Conservation (phyloP, 352 stramenopile species). For the Thalassiosira livingstoniorum region DNA sequence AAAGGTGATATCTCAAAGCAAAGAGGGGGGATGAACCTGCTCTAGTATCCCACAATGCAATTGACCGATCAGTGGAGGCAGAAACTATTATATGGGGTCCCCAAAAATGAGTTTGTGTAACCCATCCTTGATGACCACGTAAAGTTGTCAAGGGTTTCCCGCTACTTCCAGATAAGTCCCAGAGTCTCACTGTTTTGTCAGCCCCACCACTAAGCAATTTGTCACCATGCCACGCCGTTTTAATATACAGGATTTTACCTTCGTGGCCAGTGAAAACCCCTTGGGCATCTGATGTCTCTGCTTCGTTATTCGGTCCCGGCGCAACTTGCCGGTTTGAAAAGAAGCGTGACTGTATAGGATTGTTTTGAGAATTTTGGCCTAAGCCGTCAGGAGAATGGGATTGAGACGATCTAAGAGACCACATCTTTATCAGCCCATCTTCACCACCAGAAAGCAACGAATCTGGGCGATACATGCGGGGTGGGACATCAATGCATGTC, state of each 20-base stretch:
- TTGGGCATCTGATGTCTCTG: constrained; percentile 69
- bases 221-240: constrained; percentile 85
- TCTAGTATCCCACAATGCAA: constrained; percentile 83
- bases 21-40: constrained; percentile 76
- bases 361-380: constrained; percentile 34
- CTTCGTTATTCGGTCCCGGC: constrained; percentile 37
- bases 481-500: constrained; percentile 82
- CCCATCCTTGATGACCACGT: constrained; percentile 80
- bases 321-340: constrained; percentile 44
- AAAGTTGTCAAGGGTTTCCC: constrained; percentile 73
- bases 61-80: constrained; percentile 81
- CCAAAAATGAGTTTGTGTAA: constrained; percentile 83
- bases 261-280: constrained; percentile 76
- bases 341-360: constrained; percentile 55
- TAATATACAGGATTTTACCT: constrained; percentile 79
- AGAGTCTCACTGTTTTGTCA: constrained; percentile 81
- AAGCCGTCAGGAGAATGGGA: constrained; percentile 22
- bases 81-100: constrained; percentile 84
- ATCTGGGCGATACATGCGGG: constrained; percentile 82
- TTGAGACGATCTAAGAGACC: constrained; percentile 69
- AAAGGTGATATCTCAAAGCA: constrained; percentile 76
- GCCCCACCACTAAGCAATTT: constrained; percentile 78
- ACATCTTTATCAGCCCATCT: constrained; percentile 86
- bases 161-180: constrained; percentile 71
- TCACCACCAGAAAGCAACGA: constrained; percentile 81